These are phyloP conservation scores for Vigna nakashimae DNA, from an alignment of 306 rosid genomes.

Conservation along the genomic window DNA sequence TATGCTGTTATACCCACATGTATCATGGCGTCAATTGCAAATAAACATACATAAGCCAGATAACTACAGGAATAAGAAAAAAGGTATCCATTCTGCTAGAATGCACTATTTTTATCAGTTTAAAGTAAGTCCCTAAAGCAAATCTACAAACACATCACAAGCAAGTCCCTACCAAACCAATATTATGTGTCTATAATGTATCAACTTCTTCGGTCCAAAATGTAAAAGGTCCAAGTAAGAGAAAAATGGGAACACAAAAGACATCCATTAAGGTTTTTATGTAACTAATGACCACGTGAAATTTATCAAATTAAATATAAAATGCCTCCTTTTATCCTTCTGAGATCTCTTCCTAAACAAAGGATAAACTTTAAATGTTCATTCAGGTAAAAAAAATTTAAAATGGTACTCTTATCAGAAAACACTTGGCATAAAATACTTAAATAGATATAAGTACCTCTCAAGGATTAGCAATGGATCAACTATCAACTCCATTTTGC, in stretches of 20 bases:
- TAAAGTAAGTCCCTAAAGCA: constrained; percentile 6
- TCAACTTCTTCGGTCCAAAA: constrained; percentile 27
- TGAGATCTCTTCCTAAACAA: constrained; percentile 25
- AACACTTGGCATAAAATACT: constrained; percentile 12
- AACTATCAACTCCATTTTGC: constrained; percentile 96
- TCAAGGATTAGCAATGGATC: constrained; percentile 94
- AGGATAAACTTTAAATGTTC: constrained; percentile 14
- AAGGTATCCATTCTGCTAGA: background rate
- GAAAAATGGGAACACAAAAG: constrained; percentile 28
- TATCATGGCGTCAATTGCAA: background rate
- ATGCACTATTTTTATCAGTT: background rate
- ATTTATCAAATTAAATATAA: constrained; percentile 1
- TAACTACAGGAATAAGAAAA: constrained; percentile 4
- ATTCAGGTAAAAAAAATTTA: constrained; percentile 20
- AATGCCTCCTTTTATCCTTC: constrained; percentile 1
- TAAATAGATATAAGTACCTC: constrained; percentile 57
- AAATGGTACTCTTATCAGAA: constrained; percentile 25
- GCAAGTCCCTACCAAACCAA: constrained; percentile 6
- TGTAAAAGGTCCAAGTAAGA: background rate
- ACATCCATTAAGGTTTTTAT: constrained; percentile 9
- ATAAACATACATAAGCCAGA: constrained; percentile 1
- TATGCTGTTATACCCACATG: constrained; percentile 7
- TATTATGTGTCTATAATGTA: constrained; percentile 34
- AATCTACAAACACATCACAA: constrained; percentile 24
- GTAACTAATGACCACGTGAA: background rate